Base-by-base conservation (phyloP, 768 basidiomycete species). In the Fistulinella prunicolor region DNA sequence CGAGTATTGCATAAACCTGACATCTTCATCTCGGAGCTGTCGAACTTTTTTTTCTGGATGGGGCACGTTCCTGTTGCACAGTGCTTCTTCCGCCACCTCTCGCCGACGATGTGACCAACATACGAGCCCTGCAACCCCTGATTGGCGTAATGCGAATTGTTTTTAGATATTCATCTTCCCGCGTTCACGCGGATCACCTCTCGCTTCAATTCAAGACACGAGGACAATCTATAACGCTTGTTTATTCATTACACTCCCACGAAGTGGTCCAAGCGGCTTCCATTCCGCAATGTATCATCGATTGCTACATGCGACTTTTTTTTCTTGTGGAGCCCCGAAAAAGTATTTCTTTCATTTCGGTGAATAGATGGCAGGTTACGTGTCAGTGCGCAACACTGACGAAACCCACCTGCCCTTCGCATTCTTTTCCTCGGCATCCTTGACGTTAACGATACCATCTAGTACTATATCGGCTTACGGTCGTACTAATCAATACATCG, bases 241-340 rank as follows among this genome's bases (percentile, higher is more conserved):
- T 73, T 53, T 77, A 77, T 66, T 76, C 77, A n/a, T 60, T 77
- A 53, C 64, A 62, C 14, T 60, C 68, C 34, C 82, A 85, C 59
- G 62, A 72, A 44, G 61, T 80, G 35, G 68, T 84, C 6, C 53
- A 76, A 79, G 67, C 71, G 68, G 36, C 47, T 81, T 19, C 58
- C 66, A 13, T 64, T 79, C 45, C 67, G 63, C n/a, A 74, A 72
- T 16, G 69, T 71, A 55, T 65, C 64, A 16, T 66, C 61, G 21
- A 79, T 83, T 59, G 58, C 69, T 55, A 73, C 78, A 35, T 79
- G 72, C 51, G 57, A 62, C 38, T 57, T 73, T 43, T 78, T 81
- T 51, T 28, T 6, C 28, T 6, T 28, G 28, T 28, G n/a, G 26
- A 6, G 6, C 26, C 26, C 26, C 26, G 10, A 28, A 28, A 28